Evolutionary conservation across 2,329 filamentous ascomycete species (phyloP), one percentile per base, ranked within the genome.

Genomic region (Colletotrichum scovillei): DNA sequence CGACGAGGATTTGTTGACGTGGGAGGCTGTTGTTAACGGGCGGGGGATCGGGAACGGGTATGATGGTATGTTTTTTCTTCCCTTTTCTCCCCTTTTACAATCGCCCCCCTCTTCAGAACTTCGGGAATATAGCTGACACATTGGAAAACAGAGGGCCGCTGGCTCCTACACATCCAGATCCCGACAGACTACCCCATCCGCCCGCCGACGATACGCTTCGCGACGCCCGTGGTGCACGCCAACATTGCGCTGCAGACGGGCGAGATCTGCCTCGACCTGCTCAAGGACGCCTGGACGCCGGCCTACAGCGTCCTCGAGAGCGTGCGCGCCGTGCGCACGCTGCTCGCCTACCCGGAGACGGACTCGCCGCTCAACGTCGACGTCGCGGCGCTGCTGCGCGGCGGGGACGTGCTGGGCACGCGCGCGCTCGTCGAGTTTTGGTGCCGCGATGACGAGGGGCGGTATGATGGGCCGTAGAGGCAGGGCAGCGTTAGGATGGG

Each of bases 261-360:
- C 77, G 95, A 98, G 84, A 97, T 99, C 80, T 99, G 97, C 82
- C 90, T 98, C 32, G 97, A 98, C 80, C 88, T 98, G 75, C 88
- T 99, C 73, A 89, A 89, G 79, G 89, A 92, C 68, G 89, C 89
- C 22, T 98, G 96, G 96, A 93, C 94, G 72, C 94, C 95, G 1
- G 92, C 94, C 22, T 97, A 98, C 82, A 95, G 92, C 53, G 88
- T 98, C 24, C 89, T 92, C 46, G 90, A 92, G 78, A 93, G 92
- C 74, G 85, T 96, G 78, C 92, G 93, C 77, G 91, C 91, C 59
- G 89, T 96, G 75, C 90, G 93, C 76, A 89, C 93, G 85, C 86
- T 97, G 77, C 85, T 94, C 71, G 87, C 81, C 65, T 90, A 88
- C 75, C 92, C 93, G 1, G 94, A 92, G 81, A 88, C 91, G 59